These are phyloP conservation scores for Capillidium rhysosporum DNA, from an alignment of 371 early-diverging fungal species.

Conservation along the genomic window DNA sequence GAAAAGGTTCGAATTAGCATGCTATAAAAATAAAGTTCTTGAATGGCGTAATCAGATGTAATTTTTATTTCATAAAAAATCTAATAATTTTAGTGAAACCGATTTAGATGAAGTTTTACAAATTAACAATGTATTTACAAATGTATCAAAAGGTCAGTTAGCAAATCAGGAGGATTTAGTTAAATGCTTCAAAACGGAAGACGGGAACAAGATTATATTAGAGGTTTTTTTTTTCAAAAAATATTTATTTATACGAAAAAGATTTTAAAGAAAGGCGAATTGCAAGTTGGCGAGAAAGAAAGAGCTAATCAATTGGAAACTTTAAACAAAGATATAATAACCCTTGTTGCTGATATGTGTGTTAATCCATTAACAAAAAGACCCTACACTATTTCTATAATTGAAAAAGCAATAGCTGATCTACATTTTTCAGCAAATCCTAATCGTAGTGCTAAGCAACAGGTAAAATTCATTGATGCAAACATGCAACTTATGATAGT, in stretches of 20 bases:
- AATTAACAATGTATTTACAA: constrained; percentile 74
- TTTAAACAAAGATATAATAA: constrained; percentile 75
- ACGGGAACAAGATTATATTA: constrained; percentile 54
- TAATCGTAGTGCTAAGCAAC: constrained; percentile 65
- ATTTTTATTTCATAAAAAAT: constrained; percentile 11
- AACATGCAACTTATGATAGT: neutral
- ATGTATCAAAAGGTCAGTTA: constrained; percentile 96
- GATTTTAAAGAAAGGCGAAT: constrained; percentile 88
- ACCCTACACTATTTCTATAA: constrained; percentile 90
- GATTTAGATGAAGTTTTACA: constrained; percentile 94
- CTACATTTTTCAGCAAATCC: constrained; percentile 77
- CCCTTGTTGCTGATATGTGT: constrained; percentile 80
- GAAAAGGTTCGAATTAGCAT: constrained; percentile 93
- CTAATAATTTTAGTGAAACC: constrained; percentile 86
- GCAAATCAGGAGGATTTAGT: constrained; percentile 73
- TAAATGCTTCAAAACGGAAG: constrained; percentile 75
- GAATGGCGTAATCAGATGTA: constrained; percentile 90
- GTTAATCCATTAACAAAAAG: constrained; percentile 88
- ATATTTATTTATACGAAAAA: too few relatives aligned
- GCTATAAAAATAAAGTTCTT: constrained; percentile 96
- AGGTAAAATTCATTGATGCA: constrained; percentile 10
- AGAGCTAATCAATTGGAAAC: constrained; percentile 64
- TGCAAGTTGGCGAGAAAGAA: constrained; percentile 91
- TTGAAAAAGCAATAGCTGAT: constrained; percentile 92
- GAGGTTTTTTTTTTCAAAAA: constrained; percentile 48